Percentiles rank a stretch among this genome's conserved stretches.
These are phyloP conservation scores for Populus simonii DNA, from an alignment of 345 rosid species.

Conservation along the genomic window DNA sequence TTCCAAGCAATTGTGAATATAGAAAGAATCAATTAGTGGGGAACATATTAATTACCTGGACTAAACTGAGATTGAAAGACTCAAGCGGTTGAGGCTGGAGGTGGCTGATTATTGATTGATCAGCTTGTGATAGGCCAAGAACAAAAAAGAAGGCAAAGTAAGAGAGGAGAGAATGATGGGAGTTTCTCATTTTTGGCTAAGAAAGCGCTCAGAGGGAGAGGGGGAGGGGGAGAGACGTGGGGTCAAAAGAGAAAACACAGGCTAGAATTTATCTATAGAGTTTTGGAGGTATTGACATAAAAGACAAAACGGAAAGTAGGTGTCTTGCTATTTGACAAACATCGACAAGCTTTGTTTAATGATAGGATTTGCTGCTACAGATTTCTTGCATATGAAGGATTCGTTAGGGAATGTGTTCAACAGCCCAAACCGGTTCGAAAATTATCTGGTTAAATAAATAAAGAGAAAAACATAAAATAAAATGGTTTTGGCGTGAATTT, in stretches of 20 bases:
- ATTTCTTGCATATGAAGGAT: neutral
- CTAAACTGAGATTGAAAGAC: constrained; percentile 54
- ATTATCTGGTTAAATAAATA: too few relatives aligned
- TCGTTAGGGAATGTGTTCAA: neutral
- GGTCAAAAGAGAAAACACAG: neutral
- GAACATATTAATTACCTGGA: constrained; percentile 42
- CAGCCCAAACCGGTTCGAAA: too few relatives aligned
- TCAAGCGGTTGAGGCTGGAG: constrained; percentile 44
- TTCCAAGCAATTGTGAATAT: neutral
- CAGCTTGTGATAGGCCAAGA: constrained; percentile 19
- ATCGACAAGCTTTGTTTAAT: neutral
- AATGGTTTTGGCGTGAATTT: too few relatives aligned
- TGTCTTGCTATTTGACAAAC: neutral
- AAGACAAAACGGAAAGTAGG: neutral
- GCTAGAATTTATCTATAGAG: neutral
- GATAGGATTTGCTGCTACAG: neutral
- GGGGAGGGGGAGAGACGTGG: neutral
- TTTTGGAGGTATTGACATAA: neutral
- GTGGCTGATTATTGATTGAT: constrained; percentile 15
- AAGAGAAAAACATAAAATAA: too few relatives aligned
- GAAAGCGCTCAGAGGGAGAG: neutral
- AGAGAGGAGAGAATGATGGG: constrained; percentile 14
- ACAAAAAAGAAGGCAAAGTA: constrained; percentile 22
- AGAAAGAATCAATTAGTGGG: neutral
- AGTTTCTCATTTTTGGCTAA: constrained; percentile 17